Conservation (phyloP, 2,329 filamentous ascomycete species). For the Diaporthe capsici region DNA sequence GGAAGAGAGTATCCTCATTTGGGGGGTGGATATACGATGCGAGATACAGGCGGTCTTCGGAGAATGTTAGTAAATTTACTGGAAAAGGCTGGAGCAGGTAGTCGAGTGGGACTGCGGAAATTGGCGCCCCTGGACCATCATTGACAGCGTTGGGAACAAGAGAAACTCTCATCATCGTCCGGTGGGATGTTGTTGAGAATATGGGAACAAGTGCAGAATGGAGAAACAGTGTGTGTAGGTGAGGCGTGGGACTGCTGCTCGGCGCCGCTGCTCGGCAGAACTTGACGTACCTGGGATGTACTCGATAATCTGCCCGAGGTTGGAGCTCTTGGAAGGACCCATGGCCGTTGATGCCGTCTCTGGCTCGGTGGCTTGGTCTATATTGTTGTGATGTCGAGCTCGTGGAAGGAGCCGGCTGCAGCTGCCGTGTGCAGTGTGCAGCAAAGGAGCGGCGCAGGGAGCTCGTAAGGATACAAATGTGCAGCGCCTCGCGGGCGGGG, state of each 20-base stretch:
- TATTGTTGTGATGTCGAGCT: slow-evolving; percentile 2
- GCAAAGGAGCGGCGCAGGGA: background rate
- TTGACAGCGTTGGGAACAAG: background rate
- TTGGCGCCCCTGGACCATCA: background rate
- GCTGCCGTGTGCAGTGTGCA: slow-evolving; percentile 3
- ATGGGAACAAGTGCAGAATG: background rate
- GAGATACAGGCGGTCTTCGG: slow-evolving; percentile 90
- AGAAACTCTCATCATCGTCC: background rate
- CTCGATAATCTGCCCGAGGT: slow-evolving; percentile 91
- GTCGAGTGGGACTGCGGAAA: slow-evolving; percentile 39
- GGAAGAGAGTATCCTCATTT: slow-evolving; percentile 86
- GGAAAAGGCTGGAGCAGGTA: slow-evolving; percentile 45
- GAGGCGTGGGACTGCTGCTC: slow-evolving; percentile 16
- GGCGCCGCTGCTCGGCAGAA: slow-evolving; percentile 34
- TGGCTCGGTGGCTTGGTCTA: slow-evolving; percentile 45
- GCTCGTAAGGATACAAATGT: slow-evolving; percentile 17
- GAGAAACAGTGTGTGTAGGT: background rate
- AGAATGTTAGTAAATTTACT: slow-evolving; percentile 55
- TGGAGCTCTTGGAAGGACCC: slow-evolving; percentile 62
- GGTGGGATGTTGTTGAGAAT: slow-evolving; percentile 27
- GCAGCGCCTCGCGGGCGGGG: slow-evolving; percentile 17
- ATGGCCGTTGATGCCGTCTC: slow-evolving; percentile 59
- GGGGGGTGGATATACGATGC: slow-evolving; percentile 90
- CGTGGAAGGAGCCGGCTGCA: slow-evolving; percentile 8
- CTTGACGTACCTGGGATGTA: slow-evolving; percentile 87